Percentiles rank a stretch among this genome's conserved stretches.
phyloP scores from a whole-genome alignment of 1,284 basidiomycete species.

The Sparassis latifolia region DNA sequence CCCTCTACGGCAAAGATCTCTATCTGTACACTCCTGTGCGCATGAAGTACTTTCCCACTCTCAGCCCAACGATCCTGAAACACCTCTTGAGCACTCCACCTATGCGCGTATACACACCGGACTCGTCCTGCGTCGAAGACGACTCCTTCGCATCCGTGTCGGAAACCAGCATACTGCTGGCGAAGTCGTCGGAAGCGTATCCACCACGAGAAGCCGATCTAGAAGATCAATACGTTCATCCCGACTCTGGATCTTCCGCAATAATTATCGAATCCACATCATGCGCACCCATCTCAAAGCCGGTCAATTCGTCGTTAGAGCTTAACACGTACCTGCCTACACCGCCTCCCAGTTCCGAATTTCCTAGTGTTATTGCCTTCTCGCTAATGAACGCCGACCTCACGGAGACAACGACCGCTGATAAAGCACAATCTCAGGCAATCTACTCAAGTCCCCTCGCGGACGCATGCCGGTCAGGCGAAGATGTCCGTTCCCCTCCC shows the following conservation, averaged over 20 bases:
- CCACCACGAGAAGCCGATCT: too few relatives aligned
- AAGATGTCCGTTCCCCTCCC: not conserved
- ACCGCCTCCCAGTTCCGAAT: not conserved
- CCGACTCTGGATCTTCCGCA: too few relatives aligned
- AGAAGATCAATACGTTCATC: too few relatives aligned
- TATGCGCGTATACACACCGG: slow-evolving; percentile 7
- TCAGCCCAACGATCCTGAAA: slow-evolving; percentile 22
- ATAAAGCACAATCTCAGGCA: too few relatives aligned
- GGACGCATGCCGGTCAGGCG: not conserved
- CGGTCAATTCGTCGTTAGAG: not conserved
- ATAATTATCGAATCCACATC: too few relatives aligned
- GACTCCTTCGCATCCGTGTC: not conserved
- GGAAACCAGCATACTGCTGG: not conserved
- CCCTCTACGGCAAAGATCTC: slow-evolving; percentile 12
- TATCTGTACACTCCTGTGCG: slow-evolving; percentile 26
- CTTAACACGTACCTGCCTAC: not conserved
- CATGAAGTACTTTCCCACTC: slow-evolving; percentile 22
- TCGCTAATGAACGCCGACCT: too few relatives aligned
- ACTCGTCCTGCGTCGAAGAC: not conserved
- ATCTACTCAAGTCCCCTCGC: too few relatives aligned
- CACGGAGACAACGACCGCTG: too few relatives aligned
- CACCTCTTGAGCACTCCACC: slow-evolving; percentile 21
- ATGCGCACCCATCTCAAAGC: too few relatives aligned
- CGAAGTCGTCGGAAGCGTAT: not conserved
- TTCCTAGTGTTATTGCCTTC: not conserved